A percentile compares a stretch with the other conserved stretches of the same genome.
These are phyloP conservation scores for Phoenix dactylifera DNA, from an alignment of 176 grass and related monocot genomes.

Conservation along the genomic window DNA sequence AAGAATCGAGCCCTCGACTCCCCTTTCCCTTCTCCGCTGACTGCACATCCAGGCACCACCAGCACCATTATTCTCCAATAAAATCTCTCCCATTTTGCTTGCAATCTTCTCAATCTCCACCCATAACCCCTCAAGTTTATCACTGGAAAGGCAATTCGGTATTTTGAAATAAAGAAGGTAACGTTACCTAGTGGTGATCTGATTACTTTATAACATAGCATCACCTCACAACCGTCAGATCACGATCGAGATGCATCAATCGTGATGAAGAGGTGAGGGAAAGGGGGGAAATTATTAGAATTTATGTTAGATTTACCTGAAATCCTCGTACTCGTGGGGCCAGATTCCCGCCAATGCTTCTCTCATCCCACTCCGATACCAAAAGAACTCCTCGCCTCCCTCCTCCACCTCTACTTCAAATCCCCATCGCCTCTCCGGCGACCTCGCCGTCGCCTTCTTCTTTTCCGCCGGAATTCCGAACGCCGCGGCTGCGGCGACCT, in stretches of 20 bases:
- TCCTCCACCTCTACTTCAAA: constrained; percentile 14
- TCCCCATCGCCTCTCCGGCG: constrained; percentile 3
- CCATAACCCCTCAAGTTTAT: constrained; percentile 2
- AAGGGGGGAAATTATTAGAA: not conserved
- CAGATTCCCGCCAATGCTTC: constrained; percentile 22
- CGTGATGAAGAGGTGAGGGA: not conserved
- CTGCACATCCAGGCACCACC: not conserved
- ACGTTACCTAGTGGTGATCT: no score
- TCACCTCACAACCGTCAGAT: no score
- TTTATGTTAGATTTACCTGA: not conserved
- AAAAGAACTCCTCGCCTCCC: constrained; percentile 42
- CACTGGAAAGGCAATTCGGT: not conserved
- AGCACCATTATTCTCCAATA: not conserved
- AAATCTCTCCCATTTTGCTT: constrained; percentile 10
- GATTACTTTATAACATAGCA: no score
- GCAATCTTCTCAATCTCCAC: constrained; percentile 3
- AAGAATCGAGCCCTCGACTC: constrained; percentile 7
- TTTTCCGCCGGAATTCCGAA: constrained; percentile 1
- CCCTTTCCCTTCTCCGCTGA: not conserved
- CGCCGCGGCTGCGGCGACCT: not conserved
- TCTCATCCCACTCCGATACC: constrained; percentile 18
- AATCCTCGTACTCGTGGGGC: not conserved
- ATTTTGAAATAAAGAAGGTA: not conserved
- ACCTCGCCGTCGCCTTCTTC: not conserved
- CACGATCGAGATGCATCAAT: no score